Conservation (phyloP, 1,139 yeast genomes). For the Yamadazyma aaseri region DNA sequence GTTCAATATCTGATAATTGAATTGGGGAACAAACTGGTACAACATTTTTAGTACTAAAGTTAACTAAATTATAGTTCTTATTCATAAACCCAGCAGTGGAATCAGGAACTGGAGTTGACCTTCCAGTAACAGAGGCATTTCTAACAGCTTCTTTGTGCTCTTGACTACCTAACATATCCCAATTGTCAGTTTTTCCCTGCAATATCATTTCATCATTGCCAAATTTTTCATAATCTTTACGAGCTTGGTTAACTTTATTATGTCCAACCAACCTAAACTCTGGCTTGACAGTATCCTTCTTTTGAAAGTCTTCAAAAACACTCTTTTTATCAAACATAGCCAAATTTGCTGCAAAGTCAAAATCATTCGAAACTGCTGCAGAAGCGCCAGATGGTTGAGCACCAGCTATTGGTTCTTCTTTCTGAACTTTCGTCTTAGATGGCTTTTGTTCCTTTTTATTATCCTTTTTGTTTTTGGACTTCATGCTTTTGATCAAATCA, state of each 20-base stretch:
- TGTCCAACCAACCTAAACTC: conserved; percentile 71
- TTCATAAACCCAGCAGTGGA: background rate
- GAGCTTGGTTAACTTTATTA: conserved; percentile 47
- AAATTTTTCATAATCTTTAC: conserved; percentile 47
- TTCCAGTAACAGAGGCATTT: conserved; percentile 15
- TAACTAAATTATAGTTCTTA: conserved; percentile 12
- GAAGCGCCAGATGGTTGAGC: conserved; percentile 2
- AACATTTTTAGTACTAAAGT: conserved; percentile 20
- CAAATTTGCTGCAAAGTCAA: conserved; percentile 83
- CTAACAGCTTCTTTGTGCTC: conserved; percentile 10
- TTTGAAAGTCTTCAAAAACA: conserved; percentile 75
- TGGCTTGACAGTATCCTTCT: conserved; percentile 60
- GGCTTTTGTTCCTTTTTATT: conserved; percentile 11
- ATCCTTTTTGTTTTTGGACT: conserved; percentile 15
- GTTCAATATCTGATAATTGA: conserved; percentile 78
- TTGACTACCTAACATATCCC: conserved; percentile 49
- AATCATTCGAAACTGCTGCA: conserved; percentile 41
- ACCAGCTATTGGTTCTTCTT: conserved; percentile 4
- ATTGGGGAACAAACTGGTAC: conserved; percentile 76
- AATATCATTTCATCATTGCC: conserved; percentile 77
- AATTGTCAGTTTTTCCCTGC: conserved; percentile 45
- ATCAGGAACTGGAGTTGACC: conserved; percentile 16
- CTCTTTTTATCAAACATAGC: conserved; percentile 79
- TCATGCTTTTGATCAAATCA: conserved; percentile 21
- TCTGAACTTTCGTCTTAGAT: conserved; percentile 6